phyloP scores from a whole-genome alignment of 2,329 filamentous ascomycete species.

The Canariomyces notabilis region DNA sequence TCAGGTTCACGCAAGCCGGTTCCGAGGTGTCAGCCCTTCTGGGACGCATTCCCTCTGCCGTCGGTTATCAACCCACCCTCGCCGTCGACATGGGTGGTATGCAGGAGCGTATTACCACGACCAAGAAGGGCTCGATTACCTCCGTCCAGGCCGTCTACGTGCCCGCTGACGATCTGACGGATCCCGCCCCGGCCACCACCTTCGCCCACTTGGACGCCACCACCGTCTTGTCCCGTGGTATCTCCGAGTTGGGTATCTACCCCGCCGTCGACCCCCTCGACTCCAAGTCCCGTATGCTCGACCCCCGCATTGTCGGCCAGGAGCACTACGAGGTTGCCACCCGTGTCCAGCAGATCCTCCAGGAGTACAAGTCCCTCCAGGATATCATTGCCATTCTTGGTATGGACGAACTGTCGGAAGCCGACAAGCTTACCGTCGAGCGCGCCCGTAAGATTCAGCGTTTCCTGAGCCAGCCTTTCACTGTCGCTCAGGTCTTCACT shows the following conservation, averaged over 20 bases:
- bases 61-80: conserved; percentile 99
- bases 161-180: conserved; percentile 99
- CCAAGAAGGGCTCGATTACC: conserved; percentile 98
- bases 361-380: conserved; percentile 99
- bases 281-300: conserved; percentile 99
- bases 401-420: conserved; percentile 99
- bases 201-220: conserved; percentile 99
- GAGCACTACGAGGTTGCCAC: conserved; percentile 96
- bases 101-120: conserved; percentile 99
- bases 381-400: conserved; percentile 99
- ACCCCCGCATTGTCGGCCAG: conserved; percentile 95
- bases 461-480: conserved; percentile 99
- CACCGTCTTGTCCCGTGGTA: conserved; percentile 99
- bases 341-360: conserved; percentile 97
- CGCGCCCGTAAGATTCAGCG: conserved; percentile 99
- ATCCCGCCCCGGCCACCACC: conserved; percentile 97
- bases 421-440: conserved; percentile 99
- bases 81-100: conserved; percentile 98
- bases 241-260: conserved; percentile 99
- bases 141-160: conserved; percentile 99
- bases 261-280: conserved; percentile 99
- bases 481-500: conserved; percentile 76
- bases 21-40: conserved; percentile 99
- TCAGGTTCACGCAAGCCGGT: conserved; percentile 95
- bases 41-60: conserved; percentile 99